These are phyloP conservation scores for Kuraishia hungarica DNA, from an alignment of 805 yeast genomes.

Conservation along the genomic window DNA sequence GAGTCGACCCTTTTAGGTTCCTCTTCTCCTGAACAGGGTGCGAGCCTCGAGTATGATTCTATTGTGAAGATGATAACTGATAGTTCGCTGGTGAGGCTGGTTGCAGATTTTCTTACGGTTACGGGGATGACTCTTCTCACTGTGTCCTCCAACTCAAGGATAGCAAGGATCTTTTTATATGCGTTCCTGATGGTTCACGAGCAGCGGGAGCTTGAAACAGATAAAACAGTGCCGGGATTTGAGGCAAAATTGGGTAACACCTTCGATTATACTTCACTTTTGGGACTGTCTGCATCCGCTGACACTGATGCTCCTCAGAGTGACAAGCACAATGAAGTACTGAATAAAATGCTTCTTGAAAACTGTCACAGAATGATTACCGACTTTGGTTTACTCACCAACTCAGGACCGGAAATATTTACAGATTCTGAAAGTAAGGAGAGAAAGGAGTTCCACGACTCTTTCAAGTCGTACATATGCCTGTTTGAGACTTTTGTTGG, in stretches of 20 bases:
- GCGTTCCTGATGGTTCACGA: background rate
- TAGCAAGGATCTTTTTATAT: background rate
- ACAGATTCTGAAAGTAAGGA: background rate
- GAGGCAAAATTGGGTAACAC: background rate
- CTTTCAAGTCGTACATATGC: background rate
- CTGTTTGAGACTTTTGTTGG: background rate
- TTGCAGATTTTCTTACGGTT: background rate
- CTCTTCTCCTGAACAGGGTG: background rate
- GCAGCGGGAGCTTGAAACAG: background rate
- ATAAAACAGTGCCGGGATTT: background rate
- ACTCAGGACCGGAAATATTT: background rate
- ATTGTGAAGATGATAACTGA: background rate
- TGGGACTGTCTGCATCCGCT: background rate
- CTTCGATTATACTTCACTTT: background rate
- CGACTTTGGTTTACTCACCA: background rate
- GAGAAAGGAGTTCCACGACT: background rate
- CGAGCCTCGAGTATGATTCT: background rate
- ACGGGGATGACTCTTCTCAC: background rate
- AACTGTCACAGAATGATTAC: background rate
- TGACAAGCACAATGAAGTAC: background rate
- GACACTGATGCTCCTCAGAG: background rate
- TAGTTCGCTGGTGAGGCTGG: background rate
- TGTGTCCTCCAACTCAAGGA: background rate
- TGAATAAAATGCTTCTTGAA: background rate
- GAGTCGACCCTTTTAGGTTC: background rate